Evolutionary conservation across 495 filamentous ascomycete genomes (phyloP).

Genomic region (Entonaema liquescens): DNA sequence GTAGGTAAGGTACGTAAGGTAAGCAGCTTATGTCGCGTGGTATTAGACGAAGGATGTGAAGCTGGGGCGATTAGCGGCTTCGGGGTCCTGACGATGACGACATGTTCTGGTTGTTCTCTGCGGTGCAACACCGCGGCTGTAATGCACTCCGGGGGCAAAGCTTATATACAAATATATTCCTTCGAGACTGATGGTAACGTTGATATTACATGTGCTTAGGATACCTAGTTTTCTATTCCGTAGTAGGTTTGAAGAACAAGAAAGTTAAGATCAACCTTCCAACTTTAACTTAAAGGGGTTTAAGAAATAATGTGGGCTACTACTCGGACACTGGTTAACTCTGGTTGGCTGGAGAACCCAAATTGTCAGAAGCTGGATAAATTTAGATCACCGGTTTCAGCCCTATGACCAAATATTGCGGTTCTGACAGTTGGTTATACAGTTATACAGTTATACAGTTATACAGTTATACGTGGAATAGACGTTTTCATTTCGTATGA

Average conservation of each 20-base stretch:
- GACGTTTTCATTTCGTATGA: background rate
- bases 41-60: slow-evolving; percentile 10
- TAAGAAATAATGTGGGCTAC: background rate
- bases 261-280: slow-evolving; percentile 17
- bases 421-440: background rate
- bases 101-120: slow-evolving; percentile 33
- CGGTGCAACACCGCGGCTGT: slow-evolving; percentile 28
- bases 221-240: background rate
- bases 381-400: slow-evolving; percentile 37
- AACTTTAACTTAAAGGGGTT: background rate
- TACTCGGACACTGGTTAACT: slow-evolving; percentile 16
- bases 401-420: slow-evolving; percentile 21
- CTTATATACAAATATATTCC: background rate
- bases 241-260: background rate
- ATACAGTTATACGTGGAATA: no score
- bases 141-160: slow-evolving; percentile 23
- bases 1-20: background rate
- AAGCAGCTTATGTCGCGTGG: slow-evolving; percentile 16
- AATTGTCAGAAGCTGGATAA: slow-evolving; percentile 20
- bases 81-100: slow-evolving; percentile 13
- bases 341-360: slow-evolving; percentile 23
- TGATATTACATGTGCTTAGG: no score
- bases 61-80: background rate
- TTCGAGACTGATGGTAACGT: background rate
- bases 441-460: no score